Base-by-base conservation (phyloP, 2,329 filamentous ascomycete species). In the Calycina herbarum region DNA sequence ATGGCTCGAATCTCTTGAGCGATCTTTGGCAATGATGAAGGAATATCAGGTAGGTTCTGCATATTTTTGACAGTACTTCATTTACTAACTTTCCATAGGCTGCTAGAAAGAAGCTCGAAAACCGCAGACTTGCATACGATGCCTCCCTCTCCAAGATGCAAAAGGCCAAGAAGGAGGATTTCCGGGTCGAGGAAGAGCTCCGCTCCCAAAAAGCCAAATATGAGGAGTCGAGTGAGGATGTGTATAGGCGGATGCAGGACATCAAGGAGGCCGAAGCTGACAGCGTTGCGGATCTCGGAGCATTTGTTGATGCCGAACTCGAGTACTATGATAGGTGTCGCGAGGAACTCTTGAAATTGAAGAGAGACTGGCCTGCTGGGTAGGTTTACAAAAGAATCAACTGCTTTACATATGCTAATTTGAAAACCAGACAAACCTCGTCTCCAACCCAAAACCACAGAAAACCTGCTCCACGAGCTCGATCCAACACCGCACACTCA, bases 51-150 rank as follows among this genome's bases (percentile, higher is more conserved):
- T 94, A 83, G 63, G 85, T 77, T 45, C 17, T 15, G 15, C 35
- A 17, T 31, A 57, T 42, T 0, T 57, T 17, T 5, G 13, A 29
- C 8, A 2, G 4, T 62, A 31, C 51, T 66, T 1, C 45, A 24
- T 51, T 74, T 67, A 73, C 24, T 29, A 42, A 64, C 73, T 59
- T 35, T 64, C 35, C 66, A 66, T 67, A 90, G 90, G 83, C 86
- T 70, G 87, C 94, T 61, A 90, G 94, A 75, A 97, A 95, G 86
- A 97, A 96, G 86, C 89, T 98, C 70, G 95, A 98, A 77, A 91
- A 83, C 74, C 89, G 94, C 66, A 88, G 94, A 67, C 83, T 98
- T 65, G 93, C 93, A 69, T 97, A 96, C 77, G 94, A 98, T 77
- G 90, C 94, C 40, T 94, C 91, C 68, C 88, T 93, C 59, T 87